A percentile compares a stretch with the other conserved stretches of the same genome.
These are phyloP conservation scores for Artemisia tridentata DNA, from an alignment of 129 eudicot species.

Conservation along the genomic window DNA sequence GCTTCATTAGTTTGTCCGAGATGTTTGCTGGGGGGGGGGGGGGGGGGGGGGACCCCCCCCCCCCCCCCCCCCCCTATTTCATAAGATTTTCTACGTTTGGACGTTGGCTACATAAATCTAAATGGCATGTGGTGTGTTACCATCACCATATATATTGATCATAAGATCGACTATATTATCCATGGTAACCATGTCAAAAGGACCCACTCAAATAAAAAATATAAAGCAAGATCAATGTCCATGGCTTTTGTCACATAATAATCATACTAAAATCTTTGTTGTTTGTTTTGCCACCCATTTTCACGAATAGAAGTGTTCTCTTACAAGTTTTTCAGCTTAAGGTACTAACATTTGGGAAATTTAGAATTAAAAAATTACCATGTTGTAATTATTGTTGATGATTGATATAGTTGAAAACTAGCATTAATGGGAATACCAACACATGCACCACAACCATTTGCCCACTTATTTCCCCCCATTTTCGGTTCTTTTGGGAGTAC, in stretches of 20 bases:
- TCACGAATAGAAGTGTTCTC: neutral
- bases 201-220: slow-evolving; percentile 28
- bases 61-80: neutral
- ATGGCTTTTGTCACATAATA: slow-evolving; percentile 25
- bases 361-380: slow-evolving; percentile 11
- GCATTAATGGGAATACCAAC: slow-evolving; percentile 25
- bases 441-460: slow-evolving; percentile 16
- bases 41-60: no score
- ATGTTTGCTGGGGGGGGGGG: no score
- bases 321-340: slow-evolving; percentile 10
- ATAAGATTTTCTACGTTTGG: neutral
- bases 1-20: neutral
- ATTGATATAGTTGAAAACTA: slow-evolving; percentile 30
- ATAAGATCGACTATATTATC: slow-evolving; percentile 24
- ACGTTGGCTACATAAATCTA: neutral
- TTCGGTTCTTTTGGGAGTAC: slow-evolving; percentile 19
- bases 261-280: slow-evolving; percentile 33
- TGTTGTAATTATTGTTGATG: slow-evolving; percentile 28
- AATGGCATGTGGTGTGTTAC: slow-evolving; percentile 3
- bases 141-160: slow-evolving; percentile 16
- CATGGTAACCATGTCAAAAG: slow-evolving; percentile 30
- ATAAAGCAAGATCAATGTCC: slow-evolving; percentile 24
- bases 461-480: slow-evolving; percentile 26
- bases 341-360: slow-evolving; percentile 4
- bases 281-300: slow-evolving; percentile 22